phyloP scores from a whole-genome alignment of 2,329 filamentous ascomycete genomes.

The Fusarium sp. region DNA sequence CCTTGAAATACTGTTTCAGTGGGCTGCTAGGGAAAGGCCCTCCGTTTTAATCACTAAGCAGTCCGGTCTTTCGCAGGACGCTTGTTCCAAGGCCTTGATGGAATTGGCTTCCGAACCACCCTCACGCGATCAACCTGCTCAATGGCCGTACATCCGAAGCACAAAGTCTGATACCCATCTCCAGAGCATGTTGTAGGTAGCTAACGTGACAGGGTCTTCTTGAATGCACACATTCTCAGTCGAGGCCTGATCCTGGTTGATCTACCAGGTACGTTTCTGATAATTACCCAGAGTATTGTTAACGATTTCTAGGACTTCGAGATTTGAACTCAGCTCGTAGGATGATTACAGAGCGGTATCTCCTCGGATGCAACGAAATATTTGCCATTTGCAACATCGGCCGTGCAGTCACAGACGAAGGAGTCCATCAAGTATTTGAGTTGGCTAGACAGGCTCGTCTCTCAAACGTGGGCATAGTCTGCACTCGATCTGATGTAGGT shows the following conservation, averaged over 20 bases:
- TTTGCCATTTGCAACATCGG: conserved; percentile 58
- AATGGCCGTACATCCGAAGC: conserved; percentile 61
- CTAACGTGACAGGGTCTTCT: conserved; percentile 54
- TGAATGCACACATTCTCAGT: conserved; percentile 60
- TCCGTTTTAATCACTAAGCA: conserved; percentile 6
- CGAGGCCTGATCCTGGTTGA: conserved; percentile 62
- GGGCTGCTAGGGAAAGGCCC: conserved; percentile 36
- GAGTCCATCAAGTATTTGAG: conserved; percentile 56
- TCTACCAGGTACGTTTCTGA: conserved; percentile 55
- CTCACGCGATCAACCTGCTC: conserved; percentile 30
- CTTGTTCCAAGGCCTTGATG: conserved; percentile 52
- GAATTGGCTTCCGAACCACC: conserved; percentile 53
- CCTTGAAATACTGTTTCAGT: conserved; percentile 35
- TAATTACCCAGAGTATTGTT: background rate
- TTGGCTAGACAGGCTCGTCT: conserved; percentile 53
- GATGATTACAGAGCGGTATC: conserved; percentile 58
- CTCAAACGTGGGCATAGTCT: conserved; percentile 58
- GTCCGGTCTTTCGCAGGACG: conserved; percentile 17
- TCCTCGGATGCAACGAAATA: conserved; percentile 60
- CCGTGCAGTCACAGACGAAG: conserved; percentile 56
- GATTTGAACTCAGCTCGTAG: conserved; percentile 60
- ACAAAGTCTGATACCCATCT: too few species aligned
- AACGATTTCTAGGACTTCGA: conserved; percentile 51
- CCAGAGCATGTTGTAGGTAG: too few species aligned
- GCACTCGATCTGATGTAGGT: conserved; percentile 57